Evolutionary conservation across 176 grass and related monocot genomes (phyloP).

Genomic region (Rhynchospora pubera): DNA sequence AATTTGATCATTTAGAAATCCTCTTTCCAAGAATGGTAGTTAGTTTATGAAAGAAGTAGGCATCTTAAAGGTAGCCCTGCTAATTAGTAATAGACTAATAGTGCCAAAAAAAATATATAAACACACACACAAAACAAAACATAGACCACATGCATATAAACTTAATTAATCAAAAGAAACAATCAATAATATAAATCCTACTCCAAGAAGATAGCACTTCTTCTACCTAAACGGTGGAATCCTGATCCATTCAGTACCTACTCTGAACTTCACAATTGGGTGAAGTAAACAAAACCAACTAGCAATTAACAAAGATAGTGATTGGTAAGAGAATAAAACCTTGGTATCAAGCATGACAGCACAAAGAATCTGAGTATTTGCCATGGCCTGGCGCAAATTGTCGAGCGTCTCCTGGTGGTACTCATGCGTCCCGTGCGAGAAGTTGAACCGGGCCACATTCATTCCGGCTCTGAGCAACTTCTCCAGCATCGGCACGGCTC

Average conservation of each 20-base stretch:
- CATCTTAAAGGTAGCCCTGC: no score
- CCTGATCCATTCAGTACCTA: not conserved
- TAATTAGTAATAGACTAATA: no score
- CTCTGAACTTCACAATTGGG: not conserved
- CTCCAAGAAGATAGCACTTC: not conserved
- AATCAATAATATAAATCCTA: not conserved
- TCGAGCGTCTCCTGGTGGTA: constrained; percentile 97
- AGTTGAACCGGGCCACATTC: constrained; percentile 94
- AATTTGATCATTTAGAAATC: not conserved
- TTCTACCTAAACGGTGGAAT: not conserved
- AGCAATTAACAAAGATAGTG: not conserved
- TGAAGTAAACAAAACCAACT: not conserved
- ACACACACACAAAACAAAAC: not conserved
- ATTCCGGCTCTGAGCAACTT: constrained; percentile 74
- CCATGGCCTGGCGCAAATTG: constrained; percentile 73
- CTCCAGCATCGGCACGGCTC: constrained; percentile 73
- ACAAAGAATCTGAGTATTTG: constrained; percentile 70
- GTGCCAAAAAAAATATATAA: no score
- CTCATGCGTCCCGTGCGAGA: constrained; percentile 85
- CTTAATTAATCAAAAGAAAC: not conserved
- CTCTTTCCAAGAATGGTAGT: not conserved
- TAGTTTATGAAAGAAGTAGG: not conserved
- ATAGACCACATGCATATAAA: not conserved
- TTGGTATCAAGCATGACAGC: constrained; percentile 98
- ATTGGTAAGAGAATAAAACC: not conserved